Evolutionary conservation across 1,139 yeast genomes (phyloP).

Genomic region (Hyphopichia wangnamkhiaoensis): DNA sequence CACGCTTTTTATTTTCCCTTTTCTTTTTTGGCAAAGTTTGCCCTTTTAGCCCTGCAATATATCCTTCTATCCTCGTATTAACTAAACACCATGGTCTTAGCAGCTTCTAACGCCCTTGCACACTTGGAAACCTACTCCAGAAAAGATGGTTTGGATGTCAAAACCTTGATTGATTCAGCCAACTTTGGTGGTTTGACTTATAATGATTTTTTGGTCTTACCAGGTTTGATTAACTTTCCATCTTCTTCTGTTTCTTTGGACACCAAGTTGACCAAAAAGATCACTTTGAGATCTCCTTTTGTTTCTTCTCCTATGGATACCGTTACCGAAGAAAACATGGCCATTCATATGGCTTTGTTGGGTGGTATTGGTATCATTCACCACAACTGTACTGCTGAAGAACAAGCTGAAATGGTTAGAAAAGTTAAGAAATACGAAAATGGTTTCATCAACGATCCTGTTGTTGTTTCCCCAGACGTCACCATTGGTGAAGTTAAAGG

Average conservation of each 20-base stretch:
- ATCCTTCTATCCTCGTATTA: conserved; percentile 5
- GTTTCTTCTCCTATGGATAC: conserved; percentile 99
- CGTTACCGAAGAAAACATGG: conserved; percentile 96
- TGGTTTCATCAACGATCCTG: conserved; percentile 95
- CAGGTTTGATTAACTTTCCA: conserved; percentile 92
- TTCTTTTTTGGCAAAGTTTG: conserved; percentile 48
- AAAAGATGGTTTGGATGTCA: conserved; percentile 85
- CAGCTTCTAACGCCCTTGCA: conserved; percentile 67
- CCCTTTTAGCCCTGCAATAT: conserved; percentile 23
- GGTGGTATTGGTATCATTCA: conserved; percentile 99
- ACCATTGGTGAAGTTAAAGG: conserved; percentile 82
- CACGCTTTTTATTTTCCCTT: conserved; percentile 10
- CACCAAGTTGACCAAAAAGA: conserved; percentile 85
- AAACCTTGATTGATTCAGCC: conserved; percentile 84
- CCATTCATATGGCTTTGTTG: conserved; percentile 95
- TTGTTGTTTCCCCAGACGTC: conserved; percentile 72
- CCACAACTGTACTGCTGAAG: conserved; percentile 95
- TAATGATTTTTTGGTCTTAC: conserved; percentile 92
- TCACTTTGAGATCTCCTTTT: conserved; percentile 89
- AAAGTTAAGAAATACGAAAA: conserved; percentile 96
- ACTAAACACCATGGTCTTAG: conserved; percentile 38
- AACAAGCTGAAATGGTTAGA: conserved; percentile 97
- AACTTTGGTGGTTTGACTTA: conserved; percentile 95
- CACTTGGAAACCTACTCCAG: conserved; percentile 63
- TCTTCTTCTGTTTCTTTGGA: conserved; percentile 76